Base-by-base conservation (phyloP, 2,329 filamentous ascomycete genomes). In the Rosellinia necatrix region DNA sequence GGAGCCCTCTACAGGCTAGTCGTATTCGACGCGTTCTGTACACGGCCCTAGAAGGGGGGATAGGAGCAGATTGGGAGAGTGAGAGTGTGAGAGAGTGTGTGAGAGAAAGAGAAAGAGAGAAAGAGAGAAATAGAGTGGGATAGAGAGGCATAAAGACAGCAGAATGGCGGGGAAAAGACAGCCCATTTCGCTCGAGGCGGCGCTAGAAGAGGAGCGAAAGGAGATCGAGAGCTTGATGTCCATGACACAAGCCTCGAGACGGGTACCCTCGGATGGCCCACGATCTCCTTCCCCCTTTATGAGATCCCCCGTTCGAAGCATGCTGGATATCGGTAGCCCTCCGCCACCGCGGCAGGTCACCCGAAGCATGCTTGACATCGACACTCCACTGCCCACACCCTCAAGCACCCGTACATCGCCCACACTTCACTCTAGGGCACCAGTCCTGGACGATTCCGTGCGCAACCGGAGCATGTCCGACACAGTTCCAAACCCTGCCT, bases 391-490 rank as follows among this genome's bases (percentile, higher is more conserved):
- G 47, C 55, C 70, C 6, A 68, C 67, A 27, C 68, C 73, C 8
- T 66, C 73, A 29, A 82, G 79, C 60, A 75, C 75, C 13, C 76
- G 77, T 12, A 76, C 73, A 7, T 81, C 79, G 8, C 79, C 80
- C 1, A 76, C 75, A 10, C 72, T 78, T 8, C 66, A 74, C 17
- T 71, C 72, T 42, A 74, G 71, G 48, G 51, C 70, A 13, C 68
- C 71, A 10, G 51, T 59, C 17, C 49, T 67, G 21, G 67, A 67
- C 40, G 69, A 60, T 52, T 55, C 70, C 49, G 65, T 62, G 12
- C 77, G 78, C 63, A 74, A 74, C n/a, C 74, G 82, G 56, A 85
- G 78, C 70, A 77, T 79, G 70, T 86, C 80, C 15, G 85, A 85
- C 69, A 78, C 78, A 3, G 72, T 76, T 13, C 70, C 73, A 27